Evolutionary conservation across 768 basidiomycete species (phyloP).

Genomic region (Albatrellus ellisii): DNA sequence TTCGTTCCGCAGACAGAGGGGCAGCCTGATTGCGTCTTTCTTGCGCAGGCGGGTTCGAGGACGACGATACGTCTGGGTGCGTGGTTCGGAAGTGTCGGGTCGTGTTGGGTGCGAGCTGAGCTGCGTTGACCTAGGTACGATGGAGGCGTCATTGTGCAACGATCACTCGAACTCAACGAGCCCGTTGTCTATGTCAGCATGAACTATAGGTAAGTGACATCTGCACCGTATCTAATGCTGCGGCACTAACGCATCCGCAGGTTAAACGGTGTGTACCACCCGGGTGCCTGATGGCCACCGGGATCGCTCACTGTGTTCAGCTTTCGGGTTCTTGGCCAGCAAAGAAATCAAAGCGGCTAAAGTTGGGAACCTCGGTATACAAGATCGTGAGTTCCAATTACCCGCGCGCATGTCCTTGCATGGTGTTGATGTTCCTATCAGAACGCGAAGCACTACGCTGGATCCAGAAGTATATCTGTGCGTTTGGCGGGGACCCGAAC

Average conservation of each 20-base stretch:
- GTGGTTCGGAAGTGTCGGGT: not conserved
- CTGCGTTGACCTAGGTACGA: constrained; percentile 23
- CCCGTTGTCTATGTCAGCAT: constrained; percentile 41
- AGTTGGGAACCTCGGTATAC: constrained; percentile 12
- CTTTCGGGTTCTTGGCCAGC: constrained; percentile 9
- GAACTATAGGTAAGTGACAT: constrained; percentile 30
- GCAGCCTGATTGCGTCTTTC: not conserved
- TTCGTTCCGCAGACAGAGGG: no score
- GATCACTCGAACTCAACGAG: constrained; percentile 28
- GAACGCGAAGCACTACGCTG: constrained; percentile 25
- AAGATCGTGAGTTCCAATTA: constrained; percentile 8
- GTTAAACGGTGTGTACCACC: no score
- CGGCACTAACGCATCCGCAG: not conserved
- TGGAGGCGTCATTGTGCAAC: constrained; percentile 28
- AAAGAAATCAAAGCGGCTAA: constrained; percentile 11
- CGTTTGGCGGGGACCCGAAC: constrained; percentile 27
- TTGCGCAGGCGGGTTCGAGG: constrained; percentile 27
- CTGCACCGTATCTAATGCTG: not conserved
- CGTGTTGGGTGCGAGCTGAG: not conserved
- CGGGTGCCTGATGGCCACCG: no score
- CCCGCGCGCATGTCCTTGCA: not conserved
- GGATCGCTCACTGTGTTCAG: constrained; percentile 1
- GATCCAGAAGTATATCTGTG: constrained; percentile 27
- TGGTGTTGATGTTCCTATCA: constrained; percentile 4
- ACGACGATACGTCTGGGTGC: constrained; percentile 19